phyloP scores from a whole-genome alignment of 805 yeast species.

The Candida succiphila region DNA sequence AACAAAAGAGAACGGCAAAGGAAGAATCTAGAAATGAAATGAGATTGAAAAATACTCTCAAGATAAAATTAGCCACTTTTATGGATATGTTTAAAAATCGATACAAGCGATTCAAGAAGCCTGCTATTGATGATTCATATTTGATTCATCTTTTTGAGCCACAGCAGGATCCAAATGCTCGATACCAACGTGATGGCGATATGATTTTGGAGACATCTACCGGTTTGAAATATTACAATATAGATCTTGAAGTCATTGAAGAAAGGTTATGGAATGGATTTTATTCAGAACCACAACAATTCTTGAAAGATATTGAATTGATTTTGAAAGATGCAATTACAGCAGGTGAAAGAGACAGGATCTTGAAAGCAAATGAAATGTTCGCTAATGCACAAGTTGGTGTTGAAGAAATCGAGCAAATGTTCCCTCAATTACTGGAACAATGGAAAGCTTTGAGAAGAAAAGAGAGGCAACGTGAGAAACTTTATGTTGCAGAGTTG shows the following conservation, averaged over 20 bases:
- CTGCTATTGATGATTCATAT: constrained; percentile 70
- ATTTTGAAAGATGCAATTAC: constrained; percentile 71
- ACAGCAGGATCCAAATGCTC: constrained; percentile 22
- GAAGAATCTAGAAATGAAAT: constrained; percentile 43
- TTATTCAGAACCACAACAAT: constrained; percentile 88
- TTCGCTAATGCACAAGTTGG: constrained; percentile 93
- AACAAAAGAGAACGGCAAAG: constrained; percentile 30
- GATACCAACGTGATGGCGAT: constrained; percentile 46
- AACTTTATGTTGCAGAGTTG: constrained; percentile 27
- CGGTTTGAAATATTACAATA: constrained; percentile 66
- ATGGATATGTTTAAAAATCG: constrained; percentile 85
- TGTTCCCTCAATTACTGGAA: constrained; percentile 53
- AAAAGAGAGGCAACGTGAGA: constrained; percentile 52
- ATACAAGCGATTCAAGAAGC: constrained; percentile 85
- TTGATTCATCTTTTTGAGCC: constrained; percentile 75
- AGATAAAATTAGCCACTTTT: constrained; percentile 74
- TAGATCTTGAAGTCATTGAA: constrained; percentile 90
- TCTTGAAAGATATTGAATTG: constrained; percentile 73
- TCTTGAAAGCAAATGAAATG: constrained; percentile 85
- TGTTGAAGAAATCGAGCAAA: constrained; percentile 71
- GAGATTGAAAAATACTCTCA: constrained; percentile 73
- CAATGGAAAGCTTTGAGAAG: constrained; percentile 68
- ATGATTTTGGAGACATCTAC: constrained; percentile 77
- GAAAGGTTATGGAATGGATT: constrained; percentile 96
- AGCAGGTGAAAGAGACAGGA: constrained; percentile 74